A percentile compares a stretch with the other conserved stretches of the same genome.
Evolutionary conservation across 2,329 filamentous ascomycete genomes (phyloP).

Genomic region (Colletotrichum incanum): DNA sequence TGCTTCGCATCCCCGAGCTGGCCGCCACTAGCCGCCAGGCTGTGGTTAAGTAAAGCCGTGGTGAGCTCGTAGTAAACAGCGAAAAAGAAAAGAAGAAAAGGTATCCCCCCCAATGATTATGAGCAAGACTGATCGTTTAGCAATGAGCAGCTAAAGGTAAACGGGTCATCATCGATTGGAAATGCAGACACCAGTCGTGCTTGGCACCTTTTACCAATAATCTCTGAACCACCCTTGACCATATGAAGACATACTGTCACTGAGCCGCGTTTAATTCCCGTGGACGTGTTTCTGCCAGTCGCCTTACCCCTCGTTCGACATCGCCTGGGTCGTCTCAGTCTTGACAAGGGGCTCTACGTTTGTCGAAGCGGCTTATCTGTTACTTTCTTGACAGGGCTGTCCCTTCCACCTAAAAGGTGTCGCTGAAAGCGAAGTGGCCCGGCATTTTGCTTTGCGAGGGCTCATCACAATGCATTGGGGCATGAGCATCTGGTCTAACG

Average conservation of each 20-base stretch:
- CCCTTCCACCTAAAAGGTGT: neutral
- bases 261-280: neutral
- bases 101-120: neutral
- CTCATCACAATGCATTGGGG: neutral
- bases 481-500: neutral
- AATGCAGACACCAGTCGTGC: neutral
- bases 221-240: neutral
- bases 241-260: neutral
- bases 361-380: neutral
- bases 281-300: neutral
- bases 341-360: neutral
- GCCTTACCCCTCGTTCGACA: neutral
- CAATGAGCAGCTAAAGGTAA: neutral
- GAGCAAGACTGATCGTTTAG: conserved; percentile 13
- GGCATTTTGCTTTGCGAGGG: neutral
- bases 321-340: neutral
- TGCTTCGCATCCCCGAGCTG: conserved; percentile 8
- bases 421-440: neutral
- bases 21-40: neutral
- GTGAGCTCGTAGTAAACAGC: neutral
- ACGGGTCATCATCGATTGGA: neutral
- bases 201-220: neutral
- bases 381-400: neutral
- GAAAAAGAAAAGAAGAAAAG: neutral
- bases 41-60: neutral